Evolutionary conservation across 129 eudicot genomes (phyloP).

Genomic region (Ambrosia artemisiifolia): DNA sequence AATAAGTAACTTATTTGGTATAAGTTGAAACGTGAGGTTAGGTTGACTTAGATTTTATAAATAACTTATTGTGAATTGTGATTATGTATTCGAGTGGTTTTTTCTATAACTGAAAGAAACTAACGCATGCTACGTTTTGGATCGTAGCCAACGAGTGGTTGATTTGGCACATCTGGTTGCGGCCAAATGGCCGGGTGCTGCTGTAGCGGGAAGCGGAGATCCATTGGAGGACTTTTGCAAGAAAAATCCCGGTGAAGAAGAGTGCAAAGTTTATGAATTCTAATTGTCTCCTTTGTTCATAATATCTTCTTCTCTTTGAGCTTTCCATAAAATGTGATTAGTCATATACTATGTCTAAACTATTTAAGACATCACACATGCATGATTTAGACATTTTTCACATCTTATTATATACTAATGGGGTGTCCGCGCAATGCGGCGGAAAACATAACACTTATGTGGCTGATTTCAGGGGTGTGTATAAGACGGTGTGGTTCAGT

Average conservation of each 20-base stretch:
- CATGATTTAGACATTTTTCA: not conserved
- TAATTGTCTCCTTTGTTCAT: slow-evolving; percentile 18
- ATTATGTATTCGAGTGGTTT: not conserved
- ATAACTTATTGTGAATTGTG: no score
- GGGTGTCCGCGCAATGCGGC: no score
- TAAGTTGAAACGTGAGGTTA: no score
- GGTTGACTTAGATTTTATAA: no score
- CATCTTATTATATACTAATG: not conserved
- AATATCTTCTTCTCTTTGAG: not conserved
- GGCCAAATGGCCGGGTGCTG: slow-evolving; percentile 79
- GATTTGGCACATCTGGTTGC: slow-evolving; percentile 96
- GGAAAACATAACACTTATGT: no score
- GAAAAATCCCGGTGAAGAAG: slow-evolving; percentile 74
- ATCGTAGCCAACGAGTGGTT: slow-evolving; percentile 82
- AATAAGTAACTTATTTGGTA: not conserved
- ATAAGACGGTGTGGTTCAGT: no score
- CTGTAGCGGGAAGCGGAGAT: slow-evolving; percentile 66
- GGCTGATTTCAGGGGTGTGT: no score
- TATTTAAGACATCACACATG: not conserved
- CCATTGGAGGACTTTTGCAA: slow-evolving; percentile 91
- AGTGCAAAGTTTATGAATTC: slow-evolving; percentile 89
- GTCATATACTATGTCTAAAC: not conserved
- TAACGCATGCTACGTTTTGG: not conserved
- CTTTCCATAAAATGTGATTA: not conserved
- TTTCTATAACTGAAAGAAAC: not conserved